Conservation (phyloP, 202 grass and related monocot genomes). For the Eragrostis tef region DNA sequence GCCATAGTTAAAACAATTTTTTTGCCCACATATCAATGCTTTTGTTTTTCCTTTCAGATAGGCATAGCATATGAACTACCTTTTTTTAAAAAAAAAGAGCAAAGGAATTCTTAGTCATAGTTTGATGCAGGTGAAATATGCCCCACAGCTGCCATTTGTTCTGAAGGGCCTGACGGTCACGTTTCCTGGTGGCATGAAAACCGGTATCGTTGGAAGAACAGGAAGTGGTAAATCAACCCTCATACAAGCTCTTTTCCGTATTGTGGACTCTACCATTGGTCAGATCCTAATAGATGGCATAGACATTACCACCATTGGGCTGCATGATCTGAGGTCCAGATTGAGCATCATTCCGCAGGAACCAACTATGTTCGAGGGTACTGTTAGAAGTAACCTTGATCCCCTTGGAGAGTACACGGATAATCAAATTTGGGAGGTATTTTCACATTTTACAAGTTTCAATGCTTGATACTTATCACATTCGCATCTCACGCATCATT, state of each 20-base stretch:
- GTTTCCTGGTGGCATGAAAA: conserved; percentile 64
- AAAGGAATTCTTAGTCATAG: background rate
- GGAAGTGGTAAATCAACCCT: conserved; percentile 57
- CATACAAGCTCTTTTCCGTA: conserved; percentile 51
- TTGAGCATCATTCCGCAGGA: conserved; percentile 74
- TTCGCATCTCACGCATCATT: background rate
- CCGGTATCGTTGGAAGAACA: conserved; percentile 71
- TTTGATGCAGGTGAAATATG: conserved; percentile 57
- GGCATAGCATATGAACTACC: background rate
- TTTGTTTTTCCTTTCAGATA: too few species aligned
- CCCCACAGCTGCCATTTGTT: conserved; percentile 62
- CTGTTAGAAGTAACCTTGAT: conserved; percentile 63
- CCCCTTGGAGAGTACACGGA: conserved; percentile 71
- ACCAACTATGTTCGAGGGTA: conserved; percentile 72
- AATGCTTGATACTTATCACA: background rate
- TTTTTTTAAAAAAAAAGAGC: background rate
- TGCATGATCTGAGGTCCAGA: conserved; percentile 68
- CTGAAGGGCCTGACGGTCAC: conserved; percentile 60
- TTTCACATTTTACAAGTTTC: background rate
- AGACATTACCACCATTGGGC: conserved; percentile 59
- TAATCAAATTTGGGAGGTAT: conserved; percentile 67
- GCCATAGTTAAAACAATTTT: background rate
- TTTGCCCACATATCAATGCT: background rate
- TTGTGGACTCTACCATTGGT: conserved; percentile 60
- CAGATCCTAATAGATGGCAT: conserved; percentile 62